These are phyloP conservation scores for Dentiscutata heterogama DNA, from an alignment of 371 early-diverging fungal genomes.

Conservation along the genomic window DNA sequence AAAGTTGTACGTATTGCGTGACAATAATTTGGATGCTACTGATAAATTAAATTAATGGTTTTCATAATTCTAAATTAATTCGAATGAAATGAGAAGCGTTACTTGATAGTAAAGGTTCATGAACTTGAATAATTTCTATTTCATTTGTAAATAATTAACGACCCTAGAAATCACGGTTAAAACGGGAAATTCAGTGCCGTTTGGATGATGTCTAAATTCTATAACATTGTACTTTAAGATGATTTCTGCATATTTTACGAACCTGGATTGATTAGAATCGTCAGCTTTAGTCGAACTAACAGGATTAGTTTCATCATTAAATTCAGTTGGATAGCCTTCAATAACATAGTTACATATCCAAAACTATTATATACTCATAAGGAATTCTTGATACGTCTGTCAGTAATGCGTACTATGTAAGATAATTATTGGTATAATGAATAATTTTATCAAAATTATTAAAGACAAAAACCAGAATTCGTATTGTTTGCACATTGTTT, in stretches of 20 bases:
- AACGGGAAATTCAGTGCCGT: neutral
- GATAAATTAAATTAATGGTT: too few relatives aligned
- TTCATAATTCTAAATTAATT: too few relatives aligned
- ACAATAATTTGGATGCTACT: too few relatives aligned
- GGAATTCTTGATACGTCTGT: neutral
- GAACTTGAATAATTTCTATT: too few relatives aligned
- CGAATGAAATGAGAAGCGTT: too few relatives aligned
- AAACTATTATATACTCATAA: neutral
- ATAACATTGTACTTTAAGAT: neutral
- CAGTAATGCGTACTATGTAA: neutral
- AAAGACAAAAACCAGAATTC: neutral
- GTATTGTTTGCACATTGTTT: neutral
- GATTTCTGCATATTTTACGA: neutral
- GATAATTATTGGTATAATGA: neutral
- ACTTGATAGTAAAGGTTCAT: too few relatives aligned
- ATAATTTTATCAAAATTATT: neutral
- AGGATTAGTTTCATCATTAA: neutral
- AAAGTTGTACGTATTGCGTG: too few relatives aligned
- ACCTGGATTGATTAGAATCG: neutral
- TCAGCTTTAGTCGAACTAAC: neutral
- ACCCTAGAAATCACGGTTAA: neutral
- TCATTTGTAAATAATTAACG: neutral
- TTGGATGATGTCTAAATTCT: neutral
- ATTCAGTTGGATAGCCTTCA: conserved; percentile 8
- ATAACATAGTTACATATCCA: neutral